phyloP scores from a whole-genome alignment of 2,329 filamentous ascomycete species.

The Trichophyton simii region DNA sequence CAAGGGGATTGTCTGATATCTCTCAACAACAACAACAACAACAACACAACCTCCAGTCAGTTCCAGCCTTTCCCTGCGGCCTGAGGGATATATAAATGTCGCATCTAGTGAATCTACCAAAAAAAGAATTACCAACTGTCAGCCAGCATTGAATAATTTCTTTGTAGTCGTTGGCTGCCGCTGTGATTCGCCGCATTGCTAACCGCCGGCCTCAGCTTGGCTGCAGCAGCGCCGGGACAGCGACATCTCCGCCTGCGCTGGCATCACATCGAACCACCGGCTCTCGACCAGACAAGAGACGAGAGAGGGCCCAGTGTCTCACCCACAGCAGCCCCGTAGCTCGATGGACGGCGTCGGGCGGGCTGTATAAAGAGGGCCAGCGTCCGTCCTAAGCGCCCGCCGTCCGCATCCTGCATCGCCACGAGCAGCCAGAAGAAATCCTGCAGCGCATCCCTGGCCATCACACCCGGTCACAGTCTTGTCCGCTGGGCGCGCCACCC shows the following conservation, averaged over 20 bases:
- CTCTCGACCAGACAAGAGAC: too few relatives aligned
- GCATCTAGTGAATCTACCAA: too few relatives aligned
- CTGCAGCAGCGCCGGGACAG: not conserved
- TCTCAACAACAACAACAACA: not conserved
- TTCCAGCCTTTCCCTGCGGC: not conserved
- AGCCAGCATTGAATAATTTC: too few relatives aligned
- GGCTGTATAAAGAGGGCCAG: too few relatives aligned
- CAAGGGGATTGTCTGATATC: constrained; percentile 68
- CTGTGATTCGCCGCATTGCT: not conserved
- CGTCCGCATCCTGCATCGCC: not conserved
- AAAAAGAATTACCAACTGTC: too few relatives aligned
- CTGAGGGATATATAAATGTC: not conserved
- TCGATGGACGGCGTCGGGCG: too few relatives aligned
- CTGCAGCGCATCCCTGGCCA: not conserved
- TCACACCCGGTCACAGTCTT: not conserved
- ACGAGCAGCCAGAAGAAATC: not conserved
- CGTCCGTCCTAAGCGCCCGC: not conserved
- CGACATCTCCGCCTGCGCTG: too few relatives aligned
- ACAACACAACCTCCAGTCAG: too few relatives aligned
- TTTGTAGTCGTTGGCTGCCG: too few relatives aligned
- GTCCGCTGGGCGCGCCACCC: not conserved
- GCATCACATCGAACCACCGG: too few relatives aligned
- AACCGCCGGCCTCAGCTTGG: not conserved
- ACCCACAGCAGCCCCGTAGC: too few relatives aligned
- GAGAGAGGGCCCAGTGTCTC: too few relatives aligned